phyloP scores from a whole-genome alignment of 345 rosid species.

The Arabis alpina region DNA sequence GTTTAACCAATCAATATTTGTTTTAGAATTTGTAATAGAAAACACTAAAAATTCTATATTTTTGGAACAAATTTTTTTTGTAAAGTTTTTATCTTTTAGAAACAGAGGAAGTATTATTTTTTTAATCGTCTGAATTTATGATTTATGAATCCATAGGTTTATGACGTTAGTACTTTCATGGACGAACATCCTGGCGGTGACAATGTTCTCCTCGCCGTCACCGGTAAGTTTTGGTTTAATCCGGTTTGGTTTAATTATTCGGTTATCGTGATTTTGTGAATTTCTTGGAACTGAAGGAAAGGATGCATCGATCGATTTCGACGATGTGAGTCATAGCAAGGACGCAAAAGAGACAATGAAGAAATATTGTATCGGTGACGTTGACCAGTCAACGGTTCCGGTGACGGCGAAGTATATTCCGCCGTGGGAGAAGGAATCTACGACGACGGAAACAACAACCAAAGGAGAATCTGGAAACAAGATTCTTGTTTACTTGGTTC shows the following conservation, averaged over 20 bases:
- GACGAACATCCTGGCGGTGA: slow-evolving; percentile 95
- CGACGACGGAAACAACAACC: slow-evolving; percentile 36
- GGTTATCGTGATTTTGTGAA: not conserved
- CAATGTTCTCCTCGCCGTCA: slow-evolving; percentile 68
- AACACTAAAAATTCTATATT: too few species aligned
- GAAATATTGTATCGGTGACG: slow-evolving; percentile 65
- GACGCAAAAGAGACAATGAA: slow-evolving; percentile 65
- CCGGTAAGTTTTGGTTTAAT: slow-evolving; percentile 52
- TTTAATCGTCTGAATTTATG: too few species aligned
- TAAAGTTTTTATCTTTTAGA: too few species aligned
- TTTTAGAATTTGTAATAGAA: too few species aligned
- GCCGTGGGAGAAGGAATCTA: slow-evolving; percentile 39
- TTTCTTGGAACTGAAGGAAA: slow-evolving; percentile 47
- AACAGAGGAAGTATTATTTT: too few species aligned
- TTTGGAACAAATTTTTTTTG: too few species aligned
- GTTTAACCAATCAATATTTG: too few species aligned
- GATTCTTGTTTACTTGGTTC: slow-evolving; percentile 57
- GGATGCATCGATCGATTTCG: slow-evolving; percentile 82
- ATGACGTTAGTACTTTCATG: slow-evolving; percentile 74
- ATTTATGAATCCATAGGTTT: slow-evolving; percentile 54
- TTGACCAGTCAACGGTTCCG: slow-evolving; percentile 62
- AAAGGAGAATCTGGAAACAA: slow-evolving; percentile 44
- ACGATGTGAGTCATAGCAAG: slow-evolving; percentile 74
- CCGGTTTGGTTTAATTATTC: not conserved
- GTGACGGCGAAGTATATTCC: slow-evolving; percentile 43